A percentile compares a stretch with the other conserved stretches of the same genome.
These are phyloP conservation scores for Oryza meyeriana DNA, from an alignment of 176 grass and related monocot species.

Conservation along the genomic window DNA sequence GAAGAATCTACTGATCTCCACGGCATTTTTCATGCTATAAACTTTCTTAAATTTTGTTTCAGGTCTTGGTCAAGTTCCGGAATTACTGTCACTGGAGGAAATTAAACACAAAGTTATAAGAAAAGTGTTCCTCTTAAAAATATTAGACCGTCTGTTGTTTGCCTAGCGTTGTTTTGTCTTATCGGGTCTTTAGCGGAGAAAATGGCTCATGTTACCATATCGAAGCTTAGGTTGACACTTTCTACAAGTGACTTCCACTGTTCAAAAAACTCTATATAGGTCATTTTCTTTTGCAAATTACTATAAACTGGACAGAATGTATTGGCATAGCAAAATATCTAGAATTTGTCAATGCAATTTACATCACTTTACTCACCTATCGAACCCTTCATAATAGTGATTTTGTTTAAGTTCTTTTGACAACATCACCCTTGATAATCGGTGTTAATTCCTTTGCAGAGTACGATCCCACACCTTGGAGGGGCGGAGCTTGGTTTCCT, in stretches of 20 bases:
- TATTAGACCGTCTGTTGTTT: background rate
- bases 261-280: background rate
- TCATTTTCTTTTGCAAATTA: background rate
- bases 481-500: slow-evolving; percentile 86
- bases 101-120: background rate
- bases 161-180: background rate
- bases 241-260: background rate
- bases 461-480: slow-evolving; percentile 59
- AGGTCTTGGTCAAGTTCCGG: background rate
- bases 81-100: background rate
- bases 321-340: background rate
- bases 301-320: background rate
- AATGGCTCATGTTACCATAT: background rate
- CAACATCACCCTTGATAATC: background rate
- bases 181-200: background rate
- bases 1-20: background rate
- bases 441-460: slow-evolving; percentile 30
- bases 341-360: background rate
- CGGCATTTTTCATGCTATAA: background rate
- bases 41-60: background rate
- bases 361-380: background rate
- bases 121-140: background rate
- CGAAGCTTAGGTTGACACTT: background rate
- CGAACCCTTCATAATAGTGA: background rate
- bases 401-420: background rate